Evolutionary conservation across 2,329 filamentous ascomycete species (phyloP).

Genomic region (Talaromyces marneffei): DNA sequence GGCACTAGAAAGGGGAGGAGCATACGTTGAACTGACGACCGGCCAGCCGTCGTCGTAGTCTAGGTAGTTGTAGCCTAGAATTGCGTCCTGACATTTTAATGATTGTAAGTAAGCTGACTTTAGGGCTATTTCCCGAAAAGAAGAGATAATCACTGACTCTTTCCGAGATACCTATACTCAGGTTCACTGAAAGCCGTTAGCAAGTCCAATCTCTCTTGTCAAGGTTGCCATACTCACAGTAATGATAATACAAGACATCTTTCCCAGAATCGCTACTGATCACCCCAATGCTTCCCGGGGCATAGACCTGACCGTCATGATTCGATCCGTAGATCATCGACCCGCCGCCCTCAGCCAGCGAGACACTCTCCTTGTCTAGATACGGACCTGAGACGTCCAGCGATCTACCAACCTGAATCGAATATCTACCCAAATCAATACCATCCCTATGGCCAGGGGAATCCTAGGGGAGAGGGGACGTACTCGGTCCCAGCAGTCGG

Average conservation of each 20-base stretch:
- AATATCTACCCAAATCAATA: slow-evolving; percentile 20
- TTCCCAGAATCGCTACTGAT: slow-evolving; percentile 22
- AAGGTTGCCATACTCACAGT: slow-evolving; percentile 22
- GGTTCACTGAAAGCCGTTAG: slow-evolving; percentile 25
- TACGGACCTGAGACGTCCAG: slow-evolving; percentile 30
- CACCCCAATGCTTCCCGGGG: slow-evolving; percentile 34
- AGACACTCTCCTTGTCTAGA: slow-evolving; percentile 24
- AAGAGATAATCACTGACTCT: slow-evolving; percentile 15
- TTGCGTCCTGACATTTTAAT: slow-evolving; percentile 26
- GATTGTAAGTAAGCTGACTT: slow-evolving; percentile 10
- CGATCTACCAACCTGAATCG: slow-evolving; percentile 34
- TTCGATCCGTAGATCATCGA: slow-evolving; percentile 35
- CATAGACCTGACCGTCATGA: slow-evolving; percentile 31
- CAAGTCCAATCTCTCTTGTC: background rate
- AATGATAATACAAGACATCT: slow-evolving; percentile 39
- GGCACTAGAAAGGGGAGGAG: too few relatives aligned
- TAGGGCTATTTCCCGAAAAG: background rate
- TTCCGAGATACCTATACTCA: slow-evolving; percentile 25
- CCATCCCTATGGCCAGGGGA: too few relatives aligned
- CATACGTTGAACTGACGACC: slow-evolving; percentile 13
- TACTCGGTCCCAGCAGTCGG: slow-evolving; percentile 19
- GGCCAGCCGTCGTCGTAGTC: slow-evolving; percentile 36
- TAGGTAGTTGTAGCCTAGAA: slow-evolving; percentile 35
- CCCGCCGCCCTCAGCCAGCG: slow-evolving; percentile 30
- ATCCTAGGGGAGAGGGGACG: background rate